These are phyloP conservation scores for Pinus taeda DNA, from an alignment of 75 land plant genomes.

Conservation along the genomic window DNA sequence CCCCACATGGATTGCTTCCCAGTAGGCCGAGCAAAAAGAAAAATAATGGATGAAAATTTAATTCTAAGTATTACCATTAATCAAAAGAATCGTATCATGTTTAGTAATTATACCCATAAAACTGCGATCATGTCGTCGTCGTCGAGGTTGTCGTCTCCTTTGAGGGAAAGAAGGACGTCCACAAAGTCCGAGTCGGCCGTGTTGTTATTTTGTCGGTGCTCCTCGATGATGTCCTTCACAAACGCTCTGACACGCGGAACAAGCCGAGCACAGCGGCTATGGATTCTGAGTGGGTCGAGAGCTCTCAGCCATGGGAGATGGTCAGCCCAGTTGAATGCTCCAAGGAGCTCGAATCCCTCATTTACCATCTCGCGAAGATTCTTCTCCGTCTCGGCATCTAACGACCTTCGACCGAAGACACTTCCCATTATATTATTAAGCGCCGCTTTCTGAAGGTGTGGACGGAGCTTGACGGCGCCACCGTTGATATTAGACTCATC, in stretches of 20 bases:
- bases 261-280: constrained; percentile 44
- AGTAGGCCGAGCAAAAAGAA: too few relatives aligned
- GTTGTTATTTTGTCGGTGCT: constrained; percentile 18
- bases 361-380: constrained; percentile 47
- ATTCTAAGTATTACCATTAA: background rate
- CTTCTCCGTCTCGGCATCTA: constrained; percentile 15
- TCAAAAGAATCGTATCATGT: background rate
- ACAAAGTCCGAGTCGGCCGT: constrained; percentile 32
- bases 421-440: constrained; percentile 68
- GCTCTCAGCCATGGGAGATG: constrained; percentile 33
- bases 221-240: constrained; percentile 46
- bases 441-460: constrained; percentile 57
- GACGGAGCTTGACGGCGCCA: constrained; percentile 20
- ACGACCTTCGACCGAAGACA: constrained; percentile 53
- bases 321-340: constrained; percentile 66
- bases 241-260: constrained; percentile 35
- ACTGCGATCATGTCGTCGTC: constrained; percentile 44
- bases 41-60: background rate
- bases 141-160: constrained; percentile 40
- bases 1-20: too few relatives aligned
- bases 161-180: constrained; percentile 34
- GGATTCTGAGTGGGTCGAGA: constrained; percentile 41
- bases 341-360: constrained; percentile 70
- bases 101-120: constrained; percentile 31
- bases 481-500: constrained; percentile 2